Base-by-base conservation (phyloP, 2,329 filamentous ascomycete species). In the Fulvia fulva region DNA sequence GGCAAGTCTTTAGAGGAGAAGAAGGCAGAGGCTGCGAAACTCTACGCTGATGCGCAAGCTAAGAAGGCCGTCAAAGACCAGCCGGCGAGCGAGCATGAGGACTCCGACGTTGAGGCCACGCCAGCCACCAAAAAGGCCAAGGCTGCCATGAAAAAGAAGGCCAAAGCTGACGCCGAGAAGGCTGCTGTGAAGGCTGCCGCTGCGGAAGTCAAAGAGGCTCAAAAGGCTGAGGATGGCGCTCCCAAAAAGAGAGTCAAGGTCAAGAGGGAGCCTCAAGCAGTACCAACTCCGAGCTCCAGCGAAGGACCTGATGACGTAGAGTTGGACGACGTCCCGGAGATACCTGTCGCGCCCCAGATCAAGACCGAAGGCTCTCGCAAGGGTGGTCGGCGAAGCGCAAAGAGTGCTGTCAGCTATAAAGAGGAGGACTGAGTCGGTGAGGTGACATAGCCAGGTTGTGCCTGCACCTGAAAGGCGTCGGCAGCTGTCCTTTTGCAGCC, bases 41-140 rank as follows among this genome's bases (percentile, higher is more conserved):
- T 65, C 0, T 71, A 71, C 23, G 63, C 65, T 0, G 66, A 61
- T 19, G 54, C 60, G 16, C 61, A 71, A 49, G 65, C 64, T 2
- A 63, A 66, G 53, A 65, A 67, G 32, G 55, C 63, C 30, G 68
- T 66, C 45, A 67, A 68, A 45, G 62, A 66, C 26, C 8, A 23
- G 65, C 68, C 11, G 54, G 56, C 9, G 45, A 64, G 67, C 32
- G 65, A 66, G 49, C 61, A 63, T 32, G 68, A 68, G 49, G 68
- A 69, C 23, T 70, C 68, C 19, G 72, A 73, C 37, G 65, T 71
- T 22, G 66, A 69, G 44, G 72, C 71, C 25, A 73, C 71, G 23
- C 71, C 71, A 30, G 74, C 71, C 21, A 77, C 74, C 60, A 77
- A 77, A 64, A 72, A 70, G 53, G 70, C 72, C 25, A 77, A 75